Conservation (phyloP, 805 yeast genomes). For the Candida broadrunensis region DNA sequence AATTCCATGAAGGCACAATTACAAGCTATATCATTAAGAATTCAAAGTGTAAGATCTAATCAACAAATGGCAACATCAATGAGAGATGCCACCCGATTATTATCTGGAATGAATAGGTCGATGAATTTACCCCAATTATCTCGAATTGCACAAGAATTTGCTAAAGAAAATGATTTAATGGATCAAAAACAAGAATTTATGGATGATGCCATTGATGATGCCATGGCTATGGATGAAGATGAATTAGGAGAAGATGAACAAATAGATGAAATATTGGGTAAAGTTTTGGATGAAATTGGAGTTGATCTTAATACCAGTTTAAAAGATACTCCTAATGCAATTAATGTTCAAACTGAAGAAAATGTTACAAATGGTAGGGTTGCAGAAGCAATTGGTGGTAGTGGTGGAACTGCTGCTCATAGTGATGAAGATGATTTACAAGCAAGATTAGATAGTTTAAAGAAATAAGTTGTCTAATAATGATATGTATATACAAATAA, state of each 20-base stretch:
- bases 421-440: slow-evolving; percentile 78
- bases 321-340: slow-evolving; percentile 43
- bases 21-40: slow-evolving; percentile 89
- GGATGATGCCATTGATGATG: slow-evolving; percentile 97
- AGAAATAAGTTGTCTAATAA: slow-evolving; percentile 37
- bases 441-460: slow-evolving; percentile 81
- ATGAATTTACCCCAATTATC: slow-evolving; percentile 91
- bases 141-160: slow-evolving; percentile 92
- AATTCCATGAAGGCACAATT: slow-evolving; percentile 91
- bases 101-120: slow-evolving; percentile 82
- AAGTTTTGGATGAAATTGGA: slow-evolving; percentile 94
- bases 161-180: slow-evolving; percentile 92
- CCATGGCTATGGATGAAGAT: slow-evolving; percentile 79
- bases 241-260: slow-evolving; percentile 84
- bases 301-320: slow-evolving; percentile 64
- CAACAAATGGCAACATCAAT: slow-evolving; percentile 94
- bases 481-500: neutral
- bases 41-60: slow-evolving; percentile 88
- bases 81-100: slow-evolving; percentile 86
- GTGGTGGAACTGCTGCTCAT: slow-evolving; percentile 15
- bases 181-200: slow-evolving; percentile 98
- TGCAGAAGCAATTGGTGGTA: slow-evolving; percentile 54
- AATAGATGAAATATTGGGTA: slow-evolving; percentile 85
- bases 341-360: slow-evolving; percentile 32
- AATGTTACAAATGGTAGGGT: slow-evolving; percentile 38